These are phyloP conservation scores for Tricholoma bakamatsutake DNA, from an alignment of 768 basidiomycete species.

Conservation along the genomic window DNA sequence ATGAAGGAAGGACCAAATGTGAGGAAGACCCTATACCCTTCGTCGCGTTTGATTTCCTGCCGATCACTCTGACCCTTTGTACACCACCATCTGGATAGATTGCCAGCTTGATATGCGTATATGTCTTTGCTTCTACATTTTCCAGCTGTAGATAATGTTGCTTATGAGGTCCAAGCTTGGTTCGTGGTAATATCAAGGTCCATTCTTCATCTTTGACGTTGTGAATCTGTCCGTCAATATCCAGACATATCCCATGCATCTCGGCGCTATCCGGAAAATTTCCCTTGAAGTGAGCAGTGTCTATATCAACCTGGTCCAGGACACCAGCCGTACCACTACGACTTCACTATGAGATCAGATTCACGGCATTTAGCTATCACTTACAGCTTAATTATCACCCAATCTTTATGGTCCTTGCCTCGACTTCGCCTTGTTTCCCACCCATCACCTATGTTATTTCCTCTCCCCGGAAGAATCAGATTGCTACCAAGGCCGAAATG, in stretches of 20 bases:
- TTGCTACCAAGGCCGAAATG: conserved; percentile 94
- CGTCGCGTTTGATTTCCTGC: conserved; percentile 36
- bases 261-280: conserved; percentile 92
- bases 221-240: conserved; percentile 26
- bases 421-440: conserved; percentile 97
- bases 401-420: conserved; percentile 77
- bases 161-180: conserved; percentile 82
- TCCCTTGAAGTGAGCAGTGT: conserved; percentile 93
- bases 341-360: neutral
- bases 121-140: conserved; percentile 48
- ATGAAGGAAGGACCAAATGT: neutral
- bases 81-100: conserved; percentile 95
- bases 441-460: conserved; percentile 94
- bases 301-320: conserved; percentile 79
- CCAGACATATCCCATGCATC: conserved; percentile 51
- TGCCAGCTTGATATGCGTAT: conserved; percentile 82
- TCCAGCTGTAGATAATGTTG: conserved; percentile 87
- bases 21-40: neutral
- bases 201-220: conserved; percentile 47
- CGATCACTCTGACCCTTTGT: conserved; percentile 84
- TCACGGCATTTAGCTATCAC: conserved; percentile 22
- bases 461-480: conserved; percentile 86
- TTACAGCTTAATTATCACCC: conserved; percentile 86
- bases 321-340: conserved; percentile 66
- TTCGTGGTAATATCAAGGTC: conserved; percentile 68